These are phyloP conservation scores for Pseudoperonospora humuli DNA, from an alignment of 352 stramenopile species.

Conservation along the genomic window DNA sequence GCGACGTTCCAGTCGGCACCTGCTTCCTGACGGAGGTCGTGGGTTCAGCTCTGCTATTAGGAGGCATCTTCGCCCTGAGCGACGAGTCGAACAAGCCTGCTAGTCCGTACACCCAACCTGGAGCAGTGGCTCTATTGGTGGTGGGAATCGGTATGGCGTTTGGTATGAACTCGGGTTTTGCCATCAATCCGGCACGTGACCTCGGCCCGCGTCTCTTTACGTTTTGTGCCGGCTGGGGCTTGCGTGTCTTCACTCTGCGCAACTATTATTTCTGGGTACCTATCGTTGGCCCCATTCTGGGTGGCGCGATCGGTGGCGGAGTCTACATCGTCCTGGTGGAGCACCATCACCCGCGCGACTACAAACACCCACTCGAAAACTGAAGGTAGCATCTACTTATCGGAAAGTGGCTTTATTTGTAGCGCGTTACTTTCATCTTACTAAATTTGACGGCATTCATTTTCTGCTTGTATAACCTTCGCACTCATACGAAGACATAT, in stretches of 20 bases:
- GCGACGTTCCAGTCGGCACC: conserved; percentile 28
- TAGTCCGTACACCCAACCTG: conserved; percentile 33
- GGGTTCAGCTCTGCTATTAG: conserved; percentile 45
- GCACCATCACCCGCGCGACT: conserved; percentile 42
- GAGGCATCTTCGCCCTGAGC: conserved; percentile 52
- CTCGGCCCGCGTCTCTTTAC: conserved; percentile 45
- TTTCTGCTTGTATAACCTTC: too few species aligned
- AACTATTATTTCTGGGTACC: conserved; percentile 60
- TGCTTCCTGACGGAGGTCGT: conserved; percentile 58
- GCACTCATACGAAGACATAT: too few species aligned
- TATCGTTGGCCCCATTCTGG: conserved; percentile 39
- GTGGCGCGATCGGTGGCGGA: conserved; percentile 31
- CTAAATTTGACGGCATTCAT: not conserved
- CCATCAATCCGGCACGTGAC: conserved; percentile 56
- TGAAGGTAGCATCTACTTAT: too few species aligned
- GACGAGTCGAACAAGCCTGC: conserved; percentile 51
- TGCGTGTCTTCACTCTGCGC: conserved; percentile 23
- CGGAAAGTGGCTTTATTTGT: too few species aligned
- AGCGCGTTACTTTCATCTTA: too few species aligned
- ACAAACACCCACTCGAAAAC: conserved; percentile 32
- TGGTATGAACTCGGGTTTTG: conserved; percentile 64
- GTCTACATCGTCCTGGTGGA: conserved; percentile 35
- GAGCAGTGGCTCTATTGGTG: conserved; percentile 44
- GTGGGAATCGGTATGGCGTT: conserved; percentile 64
- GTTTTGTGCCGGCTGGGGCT: conserved; percentile 32